Conservation (phyloP, 75 land plant genomes). For the Azolla pinnata region DNA sequence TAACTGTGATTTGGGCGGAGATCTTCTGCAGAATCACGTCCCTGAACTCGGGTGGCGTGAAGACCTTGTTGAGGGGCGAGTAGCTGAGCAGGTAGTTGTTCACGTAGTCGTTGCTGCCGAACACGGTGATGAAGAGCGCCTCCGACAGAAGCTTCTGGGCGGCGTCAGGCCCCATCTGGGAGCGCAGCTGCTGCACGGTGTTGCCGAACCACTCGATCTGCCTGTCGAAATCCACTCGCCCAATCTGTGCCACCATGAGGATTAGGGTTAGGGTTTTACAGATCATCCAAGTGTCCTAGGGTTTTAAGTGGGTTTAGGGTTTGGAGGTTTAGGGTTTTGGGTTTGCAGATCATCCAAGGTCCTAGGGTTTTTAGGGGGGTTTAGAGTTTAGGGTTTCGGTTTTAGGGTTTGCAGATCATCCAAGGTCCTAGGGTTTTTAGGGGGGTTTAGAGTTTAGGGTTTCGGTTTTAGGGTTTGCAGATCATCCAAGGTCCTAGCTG, state of each 20-base stretch:
- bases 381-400: too few species aligned
- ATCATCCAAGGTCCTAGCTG: too few species aligned
- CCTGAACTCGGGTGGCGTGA: conserved; percentile 37
- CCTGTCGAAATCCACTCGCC: conserved; percentile 42
- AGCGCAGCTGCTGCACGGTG: conserved; percentile 30
- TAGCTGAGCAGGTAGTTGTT: conserved; percentile 70
- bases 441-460: too few species aligned
- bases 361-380: too few species aligned
- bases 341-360: too few species aligned
- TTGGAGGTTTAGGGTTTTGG: too few species aligned
- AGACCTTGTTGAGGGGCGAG: conserved; percentile 35
- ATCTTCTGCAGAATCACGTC: conserved; percentile 4
- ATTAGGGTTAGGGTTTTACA: background rate
- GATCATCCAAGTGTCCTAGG: background rate
- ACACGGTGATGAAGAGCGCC: conserved; percentile 18
- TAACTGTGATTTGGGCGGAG: conserved; percentile 4
- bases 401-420: too few species aligned
- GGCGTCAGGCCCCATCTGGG: conserved; percentile 35
- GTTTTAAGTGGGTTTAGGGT: background rate
- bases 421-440: too few species aligned
- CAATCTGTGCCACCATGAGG: conserved; percentile 25
- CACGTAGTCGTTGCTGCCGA: conserved; percentile 72
- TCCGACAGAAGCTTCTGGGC: conserved; percentile 24
- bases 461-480: too few species aligned
- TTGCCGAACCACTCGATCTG: conserved; percentile 42